Evolutionary conservation across 2,329 filamentous ascomycete genomes (phyloP).

Genomic region (Apiospora marii): DNA sequence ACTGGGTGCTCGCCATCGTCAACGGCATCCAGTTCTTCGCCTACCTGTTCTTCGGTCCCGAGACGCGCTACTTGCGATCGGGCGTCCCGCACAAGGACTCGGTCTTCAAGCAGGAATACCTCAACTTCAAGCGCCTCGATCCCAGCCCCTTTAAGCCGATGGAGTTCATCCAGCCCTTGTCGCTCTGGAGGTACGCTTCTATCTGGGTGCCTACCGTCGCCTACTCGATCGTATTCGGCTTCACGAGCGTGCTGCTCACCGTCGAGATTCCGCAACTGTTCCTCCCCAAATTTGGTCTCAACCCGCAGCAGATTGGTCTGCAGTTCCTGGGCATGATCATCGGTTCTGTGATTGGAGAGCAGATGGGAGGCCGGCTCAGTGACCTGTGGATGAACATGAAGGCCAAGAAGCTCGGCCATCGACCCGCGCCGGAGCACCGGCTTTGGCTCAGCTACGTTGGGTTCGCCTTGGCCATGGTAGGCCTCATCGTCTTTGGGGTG

Average conservation of each 20-base stretch:
- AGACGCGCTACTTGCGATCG: conserved; percentile 60
- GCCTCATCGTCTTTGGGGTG: conserved; percentile 62
- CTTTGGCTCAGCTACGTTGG: conserved; percentile 66
- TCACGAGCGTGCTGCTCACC: conserved; percentile 59
- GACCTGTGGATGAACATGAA: conserved; percentile 60
- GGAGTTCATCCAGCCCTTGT: conserved; percentile 60
- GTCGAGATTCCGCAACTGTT: conserved; percentile 69
- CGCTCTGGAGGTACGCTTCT: conserved; percentile 52
- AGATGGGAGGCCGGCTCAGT: conserved; percentile 60
- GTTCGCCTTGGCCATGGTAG: conserved; percentile 56
- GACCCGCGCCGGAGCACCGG: conserved; percentile 57
- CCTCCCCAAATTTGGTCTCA: conserved; percentile 61
- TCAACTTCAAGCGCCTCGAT: conserved; percentile 58
- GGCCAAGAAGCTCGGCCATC: conserved; percentile 39
- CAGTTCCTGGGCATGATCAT: conserved; percentile 65
- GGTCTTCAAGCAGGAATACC: conserved; percentile 54
- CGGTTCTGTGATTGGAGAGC: conserved; percentile 65
- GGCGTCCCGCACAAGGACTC: conserved; percentile 44
- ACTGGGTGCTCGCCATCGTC: conserved; percentile 64
- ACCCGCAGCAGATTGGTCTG: conserved; percentile 64
- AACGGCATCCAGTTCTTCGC: conserved; percentile 64
- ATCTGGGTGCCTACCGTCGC: conserved; percentile 59
- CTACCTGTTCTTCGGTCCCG: conserved; percentile 62
- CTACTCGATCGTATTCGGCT: conserved; percentile 66
- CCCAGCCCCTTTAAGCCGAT: conserved; percentile 53